Conservation (phyloP, 225 moss, liverwort and hornwort species). For the Marchantia polymorpha region DNA sequence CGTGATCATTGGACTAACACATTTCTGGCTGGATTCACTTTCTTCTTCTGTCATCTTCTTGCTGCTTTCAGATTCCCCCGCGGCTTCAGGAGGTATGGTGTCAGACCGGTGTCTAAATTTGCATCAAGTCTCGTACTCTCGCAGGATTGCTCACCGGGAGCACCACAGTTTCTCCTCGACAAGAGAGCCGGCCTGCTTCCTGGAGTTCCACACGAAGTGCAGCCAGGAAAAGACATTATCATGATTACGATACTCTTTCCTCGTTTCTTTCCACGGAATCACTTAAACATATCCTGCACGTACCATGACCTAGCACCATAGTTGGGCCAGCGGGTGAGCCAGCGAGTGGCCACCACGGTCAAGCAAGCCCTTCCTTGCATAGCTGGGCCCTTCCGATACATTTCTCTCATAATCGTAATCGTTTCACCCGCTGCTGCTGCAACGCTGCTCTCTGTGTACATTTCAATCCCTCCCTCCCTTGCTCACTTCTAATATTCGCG, state of each 20-base stretch:
- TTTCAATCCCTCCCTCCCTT: background rate
- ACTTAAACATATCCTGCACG: background rate
- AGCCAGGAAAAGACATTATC: slow-evolving; percentile 3
- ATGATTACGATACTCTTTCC: slow-evolving; percentile 9
- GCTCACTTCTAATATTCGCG: background rate
- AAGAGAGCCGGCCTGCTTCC: slow-evolving; percentile 4
- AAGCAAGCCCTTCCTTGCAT: background rate
- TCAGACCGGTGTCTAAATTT: slow-evolving; percentile 5
- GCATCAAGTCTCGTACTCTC: background rate
- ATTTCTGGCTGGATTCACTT: slow-evolving; percentile 18
- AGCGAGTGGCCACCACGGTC: background rate
- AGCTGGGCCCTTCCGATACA: background rate
- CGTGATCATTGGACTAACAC: slow-evolving; percentile 12
- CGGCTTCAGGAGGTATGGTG: slow-evolving; percentile 1
- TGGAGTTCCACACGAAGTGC: slow-evolving; percentile 18
- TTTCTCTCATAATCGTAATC: background rate
- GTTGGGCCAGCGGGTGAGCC: background rate
- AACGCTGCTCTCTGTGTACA: background rate
- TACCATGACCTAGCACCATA: background rate
- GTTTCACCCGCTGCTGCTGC: background rate
- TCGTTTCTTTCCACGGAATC: slow-evolving; percentile 7
- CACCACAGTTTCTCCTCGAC: slow-evolving; percentile 8
- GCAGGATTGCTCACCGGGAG: background rate
- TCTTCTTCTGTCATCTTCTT: slow-evolving; percentile 18
- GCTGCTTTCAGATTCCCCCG: slow-evolving; percentile 8